phyloP scores from a whole-genome alignment of 73 alveolate species.

The Strombidium stylifer region DNA sequence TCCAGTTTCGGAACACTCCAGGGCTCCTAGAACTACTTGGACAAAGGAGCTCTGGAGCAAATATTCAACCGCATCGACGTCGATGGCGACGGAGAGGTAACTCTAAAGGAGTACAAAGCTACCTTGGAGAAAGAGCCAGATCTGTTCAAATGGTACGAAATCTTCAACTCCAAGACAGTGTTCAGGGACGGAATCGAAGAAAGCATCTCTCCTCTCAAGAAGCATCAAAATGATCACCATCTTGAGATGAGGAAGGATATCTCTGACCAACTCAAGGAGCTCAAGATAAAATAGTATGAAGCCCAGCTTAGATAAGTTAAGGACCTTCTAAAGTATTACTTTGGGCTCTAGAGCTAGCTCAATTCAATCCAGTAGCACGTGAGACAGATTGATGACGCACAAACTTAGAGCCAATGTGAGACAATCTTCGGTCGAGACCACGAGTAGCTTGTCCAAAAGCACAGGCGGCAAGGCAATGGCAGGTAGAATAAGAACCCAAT shows the following conservation, averaged over 20 bases:
- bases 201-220: background rate
- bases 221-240: background rate
- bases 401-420: too few relatives aligned
- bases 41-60: constrained; percentile 12
- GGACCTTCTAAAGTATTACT: too few relatives aligned
- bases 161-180: constrained; percentile 11
- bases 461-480: too few relatives aligned
- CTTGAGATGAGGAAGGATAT: background rate
- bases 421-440: too few relatives aligned
- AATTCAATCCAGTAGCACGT: too few relatives aligned
- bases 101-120: constrained; percentile 30
- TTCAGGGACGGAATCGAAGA: too few relatives aligned
- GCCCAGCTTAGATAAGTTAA: too few relatives aligned
- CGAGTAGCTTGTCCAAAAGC: too few relatives aligned
- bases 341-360: too few relatives aligned
- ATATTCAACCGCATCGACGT: constrained; percentile 29
- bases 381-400: too few relatives aligned
- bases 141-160: constrained; percentile 42
- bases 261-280: background rate
- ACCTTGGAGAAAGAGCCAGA: constrained; percentile 26
- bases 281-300: too few relatives aligned
- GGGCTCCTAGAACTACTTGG: constrained; percentile 34
- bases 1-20: constrained; percentile 39
- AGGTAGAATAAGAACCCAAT: too few relatives aligned
- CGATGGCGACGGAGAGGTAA: constrained; percentile 35